phyloP scores from a whole-genome alignment of 1,284 basidiomycete genomes.

The Omphalotus olearius region DNA sequence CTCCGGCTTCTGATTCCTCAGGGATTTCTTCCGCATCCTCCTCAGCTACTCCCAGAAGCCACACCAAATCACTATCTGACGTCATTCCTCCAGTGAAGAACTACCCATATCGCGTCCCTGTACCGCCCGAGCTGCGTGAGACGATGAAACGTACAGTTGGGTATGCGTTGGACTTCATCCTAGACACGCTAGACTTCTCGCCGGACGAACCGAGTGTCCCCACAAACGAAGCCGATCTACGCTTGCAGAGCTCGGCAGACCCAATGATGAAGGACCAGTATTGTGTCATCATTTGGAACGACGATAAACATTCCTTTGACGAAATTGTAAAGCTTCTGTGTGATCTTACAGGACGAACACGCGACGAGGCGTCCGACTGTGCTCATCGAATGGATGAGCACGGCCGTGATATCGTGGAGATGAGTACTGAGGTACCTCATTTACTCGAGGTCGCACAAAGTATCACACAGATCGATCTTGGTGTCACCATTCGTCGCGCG shows the following conservation, averaged over 20 bases:
- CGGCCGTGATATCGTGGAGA: constrained; percentile 85
- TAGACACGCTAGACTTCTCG: constrained; percentile 83
- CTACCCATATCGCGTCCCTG: constrained; percentile 50
- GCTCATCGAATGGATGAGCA: constrained; percentile 75
- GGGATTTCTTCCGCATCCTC: constrained; percentile 15
- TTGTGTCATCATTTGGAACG: constrained; percentile 91
- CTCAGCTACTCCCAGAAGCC: constrained; percentile 29
- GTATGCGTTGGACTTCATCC: constrained; percentile 79
- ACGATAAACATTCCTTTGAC: constrained; percentile 94
- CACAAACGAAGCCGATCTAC: constrained; percentile 61
- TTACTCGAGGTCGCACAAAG: constrained; percentile 79
- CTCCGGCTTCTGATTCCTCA: constrained; percentile 29
- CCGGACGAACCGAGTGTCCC: constrained; percentile 78
- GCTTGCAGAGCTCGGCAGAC: constrained; percentile 69
- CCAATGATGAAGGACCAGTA: constrained; percentile 78
- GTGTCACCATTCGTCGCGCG: constrained; percentile 85
- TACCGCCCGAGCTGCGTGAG: constrained; percentile 65
- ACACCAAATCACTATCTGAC: constrained; percentile 31
- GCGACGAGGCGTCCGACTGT: constrained; percentile 62
- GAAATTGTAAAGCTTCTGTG: constrained; percentile 83
- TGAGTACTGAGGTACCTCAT: constrained; percentile 62
- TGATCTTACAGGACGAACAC: constrained; percentile 59
- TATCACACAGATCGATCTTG: constrained; percentile 87
- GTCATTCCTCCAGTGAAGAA: constrained; percentile 56
- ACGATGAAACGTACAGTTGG: constrained; percentile 72